Base-by-base conservation (phyloP, 805 yeast genomes). In the Candida michaelii region DNA sequence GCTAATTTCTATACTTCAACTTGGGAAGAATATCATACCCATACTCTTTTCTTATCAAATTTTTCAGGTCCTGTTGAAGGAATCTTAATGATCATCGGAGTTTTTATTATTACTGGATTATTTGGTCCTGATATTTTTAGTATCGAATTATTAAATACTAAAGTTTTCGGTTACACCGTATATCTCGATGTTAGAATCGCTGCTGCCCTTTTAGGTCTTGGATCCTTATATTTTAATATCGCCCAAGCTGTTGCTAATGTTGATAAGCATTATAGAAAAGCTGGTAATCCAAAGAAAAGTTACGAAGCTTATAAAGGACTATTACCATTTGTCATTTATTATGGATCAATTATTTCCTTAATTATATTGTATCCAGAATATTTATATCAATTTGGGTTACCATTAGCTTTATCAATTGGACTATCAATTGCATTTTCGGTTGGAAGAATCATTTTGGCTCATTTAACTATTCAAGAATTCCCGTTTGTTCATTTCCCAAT, bases 1-100 rank as follows among this genome's bases (percentile, higher is more conserved):
- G 78, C 84, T 47, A 90, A 90, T 62, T 91, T 90, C 61, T 90
- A 89, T 59, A 60, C 87, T 38, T 83, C 95, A 29, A 90, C 97
- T 0, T 90, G 97, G 97, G 98, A 90, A 65, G 97, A 89, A 59
- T 90, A 79, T 61, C 91, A 89, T 59, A 90, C 97, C 0, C 95
- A 89, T 54, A 82, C 80, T 36, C 69, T 90, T 39, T 90, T 74
- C 60, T 69, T 90, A 40, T 80, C 91, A 27, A 82, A 76, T 48
- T 81, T 88, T 54, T 85, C 95, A 11, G 98, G 98, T 0, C 98
- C 98, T 0, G 97, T 91, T 3, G 98, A 90, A 63, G 98, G 98
- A 2, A 86, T 90, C 21, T 58, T 89, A 49, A 71, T 83, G 65
- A 69, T 88, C 40, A 62, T 77, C 16, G 60, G 54, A 0, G 64